Evolutionary conservation across 2,329 filamentous ascomycete genomes (phyloP).

Genomic region (Aspergillus costaricaensis): DNA sequence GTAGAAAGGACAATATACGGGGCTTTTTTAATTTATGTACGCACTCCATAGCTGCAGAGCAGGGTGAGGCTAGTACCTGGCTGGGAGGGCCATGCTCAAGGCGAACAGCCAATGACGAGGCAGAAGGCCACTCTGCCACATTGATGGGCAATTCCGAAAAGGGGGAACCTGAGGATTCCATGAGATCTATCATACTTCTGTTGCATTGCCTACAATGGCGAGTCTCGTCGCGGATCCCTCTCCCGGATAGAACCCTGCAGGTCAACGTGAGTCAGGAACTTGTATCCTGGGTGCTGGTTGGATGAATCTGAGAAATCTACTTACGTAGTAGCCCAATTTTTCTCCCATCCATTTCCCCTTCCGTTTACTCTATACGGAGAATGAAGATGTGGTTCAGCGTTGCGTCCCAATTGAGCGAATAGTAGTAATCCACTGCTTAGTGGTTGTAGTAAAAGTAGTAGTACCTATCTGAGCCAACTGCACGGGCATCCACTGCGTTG

Average conservation of each 20-base stretch:
- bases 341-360: not conserved
- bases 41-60: not conserved
- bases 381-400: not conserved
- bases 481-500: not conserved
- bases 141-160: not conserved
- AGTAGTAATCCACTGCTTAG: no score
- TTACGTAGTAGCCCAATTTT: not conserved
- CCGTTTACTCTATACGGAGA: not conserved
- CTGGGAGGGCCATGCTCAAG: not conserved
- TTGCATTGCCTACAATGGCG: slow-evolving; percentile 7
- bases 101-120: slow-evolving; percentile 2
- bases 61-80: slow-evolving; percentile 3
- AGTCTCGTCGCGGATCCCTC: slow-evolving; percentile 8
- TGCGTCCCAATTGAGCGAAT: not conserved
- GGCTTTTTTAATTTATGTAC: not conserved
- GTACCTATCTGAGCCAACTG: not conserved
- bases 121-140: not conserved
- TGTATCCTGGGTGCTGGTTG: slow-evolving; percentile 11
- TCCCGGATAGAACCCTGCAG: slow-evolving; percentile 15
- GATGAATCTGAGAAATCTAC: not conserved
- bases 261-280: slow-evolving; percentile 19
- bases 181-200: slow-evolving; percentile 20
- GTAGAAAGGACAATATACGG: not conserved
- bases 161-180: slow-evolving; percentile 6
- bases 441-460: no score